Evolutionary conservation across 176 grass and related monocot species (phyloP).

Genomic region (Lolium rigidum): DNA sequence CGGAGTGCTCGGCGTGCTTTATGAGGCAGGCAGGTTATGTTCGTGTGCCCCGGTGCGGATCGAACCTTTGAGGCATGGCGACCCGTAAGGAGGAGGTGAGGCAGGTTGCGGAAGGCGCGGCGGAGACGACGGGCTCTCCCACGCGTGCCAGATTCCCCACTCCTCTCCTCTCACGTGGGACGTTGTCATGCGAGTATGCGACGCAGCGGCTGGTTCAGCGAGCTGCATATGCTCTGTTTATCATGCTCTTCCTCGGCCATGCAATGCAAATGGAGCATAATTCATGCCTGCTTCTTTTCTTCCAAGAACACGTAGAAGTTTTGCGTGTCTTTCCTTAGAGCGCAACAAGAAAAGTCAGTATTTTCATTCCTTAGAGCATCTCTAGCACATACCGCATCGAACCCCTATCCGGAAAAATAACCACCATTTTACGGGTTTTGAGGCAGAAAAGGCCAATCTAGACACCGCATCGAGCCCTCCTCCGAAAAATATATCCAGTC

Average conservation of each 20-base stretch:
- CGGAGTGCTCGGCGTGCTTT: neutral
- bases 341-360: neutral
- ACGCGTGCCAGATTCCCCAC: conserved; percentile 56
- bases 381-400: no score
- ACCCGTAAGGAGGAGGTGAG: neutral
- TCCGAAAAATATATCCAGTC: no score
- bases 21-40: neutral
- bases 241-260: neutral
- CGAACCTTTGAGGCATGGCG: neutral
- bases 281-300: neutral
- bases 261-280: neutral
- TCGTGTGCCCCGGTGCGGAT: neutral
- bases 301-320: neutral
- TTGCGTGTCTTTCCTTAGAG: neutral
- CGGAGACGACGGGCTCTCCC: conserved; percentile 53
- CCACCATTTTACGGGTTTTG: no score
- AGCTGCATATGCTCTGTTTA: neutral
- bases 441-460: no score
- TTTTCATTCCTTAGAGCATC: no score
- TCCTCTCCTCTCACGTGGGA: neutral
- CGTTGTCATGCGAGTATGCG: no score
- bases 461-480: no score
- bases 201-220: neutral
- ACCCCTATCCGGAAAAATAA: no score
- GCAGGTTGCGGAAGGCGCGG: conserved; percentile 41